Percentiles rank a stretch among this genome's conserved stretches.
These are phyloP conservation scores for Termitomyces eurrhizus DNA, from an alignment of 768 basidiomycete genomes.

Conservation along the genomic window DNA sequence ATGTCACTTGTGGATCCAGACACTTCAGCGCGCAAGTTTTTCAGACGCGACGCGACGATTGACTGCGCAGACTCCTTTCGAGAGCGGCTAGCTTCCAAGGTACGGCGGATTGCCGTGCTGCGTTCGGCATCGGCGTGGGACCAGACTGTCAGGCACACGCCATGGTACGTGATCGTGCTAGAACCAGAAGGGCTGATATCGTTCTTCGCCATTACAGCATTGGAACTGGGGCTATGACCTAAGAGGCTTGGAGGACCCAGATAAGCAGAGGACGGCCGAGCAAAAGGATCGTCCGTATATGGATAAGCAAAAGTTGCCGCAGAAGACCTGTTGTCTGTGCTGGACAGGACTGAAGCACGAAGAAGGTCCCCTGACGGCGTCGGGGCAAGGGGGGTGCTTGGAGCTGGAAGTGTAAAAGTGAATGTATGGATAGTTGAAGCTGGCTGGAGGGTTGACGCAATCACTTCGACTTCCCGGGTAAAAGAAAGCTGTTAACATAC, in stretches of 20 bases:
- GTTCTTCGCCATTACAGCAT: constrained; percentile 26
- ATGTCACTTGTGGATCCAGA: constrained; percentile 39
- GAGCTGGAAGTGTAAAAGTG: constrained; percentile 80
- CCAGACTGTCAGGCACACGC: constrained; percentile 93
- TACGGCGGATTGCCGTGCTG: constrained; percentile 77
- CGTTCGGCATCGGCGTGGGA: constrained; percentile 91
- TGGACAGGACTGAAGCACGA: constrained; percentile 70
- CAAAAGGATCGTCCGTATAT: constrained; percentile 74
- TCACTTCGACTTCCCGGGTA: constrained; percentile 88
- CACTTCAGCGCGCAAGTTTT: constrained; percentile 55
- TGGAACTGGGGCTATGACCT: constrained; percentile 37
- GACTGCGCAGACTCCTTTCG: constrained; percentile 81
- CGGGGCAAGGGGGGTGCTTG: constrained; percentile 72
- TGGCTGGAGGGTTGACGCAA: constrained; percentile 92
- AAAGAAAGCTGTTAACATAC: constrained; percentile 68
- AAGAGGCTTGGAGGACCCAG: constrained; percentile 74
- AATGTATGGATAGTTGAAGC: constrained; percentile 91
- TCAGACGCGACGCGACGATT: constrained; percentile 62
- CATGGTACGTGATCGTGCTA: constrained; percentile 73
- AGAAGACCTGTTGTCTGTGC: constrained; percentile 59
- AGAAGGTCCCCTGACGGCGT: constrained; percentile 68
- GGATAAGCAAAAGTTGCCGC: constrained; percentile 71
- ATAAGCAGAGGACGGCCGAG: constrained; percentile 75
- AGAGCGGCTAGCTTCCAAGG: constrained; percentile 72
- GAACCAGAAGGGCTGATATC: constrained; percentile 29